These are phyloP conservation scores for Chiua virens DNA, from an alignment of 768 basidiomycete species.

Conservation along the genomic window DNA sequence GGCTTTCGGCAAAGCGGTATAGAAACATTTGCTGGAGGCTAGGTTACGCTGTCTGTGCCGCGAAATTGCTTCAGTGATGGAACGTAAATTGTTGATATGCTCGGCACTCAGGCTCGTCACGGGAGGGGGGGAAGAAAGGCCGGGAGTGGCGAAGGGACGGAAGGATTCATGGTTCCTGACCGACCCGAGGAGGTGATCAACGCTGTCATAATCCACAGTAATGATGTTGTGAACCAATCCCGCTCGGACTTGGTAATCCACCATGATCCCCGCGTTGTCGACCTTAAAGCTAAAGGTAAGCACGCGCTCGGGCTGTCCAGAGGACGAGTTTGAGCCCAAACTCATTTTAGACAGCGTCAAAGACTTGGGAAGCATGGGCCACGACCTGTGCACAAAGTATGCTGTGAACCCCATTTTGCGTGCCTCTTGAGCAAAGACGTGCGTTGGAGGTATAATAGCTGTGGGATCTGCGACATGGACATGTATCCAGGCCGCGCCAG, in stretches of 20 bases:
- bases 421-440: slow-evolving; percentile 62
- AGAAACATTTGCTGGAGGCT: slow-evolving; percentile 21
- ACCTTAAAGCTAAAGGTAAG: slow-evolving; percentile 82
- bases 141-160: slow-evolving; percentile 22
- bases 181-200: slow-evolving; percentile 52
- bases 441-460: slow-evolving; percentile 66
- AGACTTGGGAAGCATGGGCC: slow-evolving; percentile 70
- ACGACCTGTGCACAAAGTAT: slow-evolving; percentile 67
- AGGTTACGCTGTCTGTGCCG: slow-evolving; percentile 26
- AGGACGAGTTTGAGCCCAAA: slow-evolving; percentile 38
- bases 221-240: slow-evolving; percentile 72
- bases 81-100: slow-evolving; percentile 30
- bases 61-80: slow-evolving; percentile 30
- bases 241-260: slow-evolving; percentile 68
- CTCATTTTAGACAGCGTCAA: slow-evolving; percentile 52
- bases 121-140: background rate
- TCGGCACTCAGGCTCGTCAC: slow-evolving; percentile 8
- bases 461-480: slow-evolving; percentile 94
- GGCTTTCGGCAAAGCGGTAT: slow-evolving; percentile 24
- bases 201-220: slow-evolving; percentile 62
- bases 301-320: slow-evolving; percentile 50
- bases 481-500: slow-evolving; percentile 75
- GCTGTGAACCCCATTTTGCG: slow-evolving; percentile 46
- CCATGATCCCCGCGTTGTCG: slow-evolving; percentile 57
- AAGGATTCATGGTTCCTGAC: slow-evolving; percentile 3